Percentiles rank a stretch among this genome's conserved stretches.
Evolutionary conservation across 2,329 filamentous ascomycete genomes (phyloP).

Genomic region (Myotisia sp.): DNA sequence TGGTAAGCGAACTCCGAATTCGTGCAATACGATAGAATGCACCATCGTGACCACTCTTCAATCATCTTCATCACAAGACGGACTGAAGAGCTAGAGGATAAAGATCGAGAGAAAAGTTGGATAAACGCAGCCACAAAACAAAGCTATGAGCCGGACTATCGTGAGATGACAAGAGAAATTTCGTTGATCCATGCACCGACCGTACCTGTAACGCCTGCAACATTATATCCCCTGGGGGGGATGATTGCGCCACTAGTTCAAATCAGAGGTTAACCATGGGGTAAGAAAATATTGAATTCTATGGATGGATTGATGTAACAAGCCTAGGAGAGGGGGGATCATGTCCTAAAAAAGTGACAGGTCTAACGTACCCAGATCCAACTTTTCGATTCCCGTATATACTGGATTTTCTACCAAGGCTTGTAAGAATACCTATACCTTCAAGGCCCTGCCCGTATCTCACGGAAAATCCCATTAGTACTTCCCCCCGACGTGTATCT

Average conservation of each 20-base stretch:
- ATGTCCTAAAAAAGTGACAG: not conserved
- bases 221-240: slow-evolving; percentile 73
- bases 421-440: slow-evolving; percentile 80
- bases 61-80: too few species aligned
- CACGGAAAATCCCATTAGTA: slow-evolving; percentile 72
- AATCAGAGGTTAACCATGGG: slow-evolving; percentile 5
- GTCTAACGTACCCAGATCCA: slow-evolving; percentile 63
- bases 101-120: too few species aligned
- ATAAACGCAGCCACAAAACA: too few species aligned
- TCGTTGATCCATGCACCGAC: slow-evolving; percentile 71
- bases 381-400: slow-evolving; percentile 70
- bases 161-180: slow-evolving; percentile 65
- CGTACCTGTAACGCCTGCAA: slow-evolving; percentile 76
- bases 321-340: too few species aligned
- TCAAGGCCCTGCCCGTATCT: slow-evolving; percentile 69
- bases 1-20: too few species aligned
- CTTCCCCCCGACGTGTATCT: slow-evolving; percentile 77
- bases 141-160: too few species aligned
- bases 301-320: too few species aligned
- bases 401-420: slow-evolving; percentile 67
- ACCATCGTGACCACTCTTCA: too few species aligned
- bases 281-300: too few species aligned
- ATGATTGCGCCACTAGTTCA: slow-evolving; percentile 62
- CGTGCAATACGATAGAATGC: too few species aligned
- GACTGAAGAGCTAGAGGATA: too few species aligned